Conservation (phyloP, 495 filamentous ascomycete genomes). For the Chaetomium tenue region DNA sequence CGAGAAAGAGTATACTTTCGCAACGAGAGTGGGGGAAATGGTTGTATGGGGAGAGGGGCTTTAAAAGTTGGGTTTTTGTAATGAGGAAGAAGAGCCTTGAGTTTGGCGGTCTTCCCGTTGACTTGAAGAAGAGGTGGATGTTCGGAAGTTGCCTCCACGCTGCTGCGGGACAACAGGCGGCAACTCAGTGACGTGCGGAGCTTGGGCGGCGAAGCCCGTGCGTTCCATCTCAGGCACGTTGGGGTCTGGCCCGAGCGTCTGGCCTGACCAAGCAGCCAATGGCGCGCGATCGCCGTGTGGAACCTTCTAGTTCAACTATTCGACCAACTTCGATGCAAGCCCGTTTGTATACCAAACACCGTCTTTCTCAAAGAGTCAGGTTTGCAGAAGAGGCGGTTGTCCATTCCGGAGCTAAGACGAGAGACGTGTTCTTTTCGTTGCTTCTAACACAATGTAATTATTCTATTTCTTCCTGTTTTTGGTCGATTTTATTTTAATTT, state of each 20-base stretch:
- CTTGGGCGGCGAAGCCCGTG: slow-evolving; percentile 40
- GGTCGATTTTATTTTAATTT: background rate
- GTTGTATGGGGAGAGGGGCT: background rate
- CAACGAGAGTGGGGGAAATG: background rate
- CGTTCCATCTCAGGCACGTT: slow-evolving; percentile 19
- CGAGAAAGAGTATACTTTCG: slow-evolving; percentile 6
- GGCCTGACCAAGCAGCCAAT: slow-evolving; percentile 12
- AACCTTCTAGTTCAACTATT: slow-evolving; percentile 22
- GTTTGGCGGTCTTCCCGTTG: slow-evolving; percentile 7
- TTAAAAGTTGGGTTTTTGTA: slow-evolving; percentile 2
- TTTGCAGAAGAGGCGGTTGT: background rate
- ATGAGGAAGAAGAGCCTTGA: slow-evolving; percentile 13
- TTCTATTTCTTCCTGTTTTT: background rate
- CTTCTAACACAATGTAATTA: too few relatives aligned
- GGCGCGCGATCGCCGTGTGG: background rate
- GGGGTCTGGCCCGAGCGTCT: slow-evolving; percentile 24
- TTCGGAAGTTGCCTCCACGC: slow-evolving; percentile 14
- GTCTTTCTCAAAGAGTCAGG: too few relatives aligned
- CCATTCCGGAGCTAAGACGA: background rate
- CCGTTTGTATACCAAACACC: background rate
- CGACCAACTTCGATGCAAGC: slow-evolving; percentile 1
- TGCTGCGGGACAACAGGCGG: slow-evolving; percentile 27
- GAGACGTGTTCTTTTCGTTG: background rate
- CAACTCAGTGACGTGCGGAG: slow-evolving; percentile 42
- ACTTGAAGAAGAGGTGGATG: background rate